Evolutionary conservation across 768 basidiomycete genomes (phyloP).

Genomic region (Boletus coccyginus): DNA sequence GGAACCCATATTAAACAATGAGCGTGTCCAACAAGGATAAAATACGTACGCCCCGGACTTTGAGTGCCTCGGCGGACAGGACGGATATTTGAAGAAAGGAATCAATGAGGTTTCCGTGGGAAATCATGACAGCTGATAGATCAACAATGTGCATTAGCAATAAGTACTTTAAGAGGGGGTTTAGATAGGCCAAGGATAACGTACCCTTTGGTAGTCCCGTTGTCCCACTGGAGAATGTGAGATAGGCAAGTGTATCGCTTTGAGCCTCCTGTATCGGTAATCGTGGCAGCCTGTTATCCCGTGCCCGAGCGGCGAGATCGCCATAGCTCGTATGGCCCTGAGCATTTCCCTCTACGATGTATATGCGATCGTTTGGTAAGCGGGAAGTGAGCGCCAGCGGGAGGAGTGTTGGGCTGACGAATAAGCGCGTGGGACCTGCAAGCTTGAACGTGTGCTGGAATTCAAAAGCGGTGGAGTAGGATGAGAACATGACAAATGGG

Average conservation of each 20-base stretch:
- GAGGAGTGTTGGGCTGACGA: constrained; percentile 48
- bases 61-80: constrained; percentile 25
- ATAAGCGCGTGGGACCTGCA: constrained; percentile 49
- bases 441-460: constrained; percentile 48
- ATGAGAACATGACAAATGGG: constrained; percentile 53
- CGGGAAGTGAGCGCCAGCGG: constrained; percentile 38
- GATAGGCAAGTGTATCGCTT: constrained; percentile 60
- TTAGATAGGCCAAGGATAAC: background rate
- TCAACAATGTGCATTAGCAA: constrained; percentile 1
- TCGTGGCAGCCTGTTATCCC: constrained; percentile 36
- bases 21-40: background rate
- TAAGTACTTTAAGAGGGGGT: background rate
- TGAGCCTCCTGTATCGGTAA: constrained; percentile 44
- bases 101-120: constrained; percentile 59
- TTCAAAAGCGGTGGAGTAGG: constrained; percentile 56
- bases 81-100: constrained; percentile 41
- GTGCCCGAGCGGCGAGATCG: constrained; percentile 42
- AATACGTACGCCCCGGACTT: constrained; percentile 40
- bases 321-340: constrained; percentile 43
- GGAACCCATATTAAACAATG: background rate
- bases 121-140: constrained; percentile 63
- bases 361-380: constrained; percentile 42
- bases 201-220: constrained; percentile 73
- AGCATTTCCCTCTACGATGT: constrained; percentile 44
- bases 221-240: constrained; percentile 77